Conservation (phyloP, 306 rosid genomes). For the Rubus idaeus region DNA sequence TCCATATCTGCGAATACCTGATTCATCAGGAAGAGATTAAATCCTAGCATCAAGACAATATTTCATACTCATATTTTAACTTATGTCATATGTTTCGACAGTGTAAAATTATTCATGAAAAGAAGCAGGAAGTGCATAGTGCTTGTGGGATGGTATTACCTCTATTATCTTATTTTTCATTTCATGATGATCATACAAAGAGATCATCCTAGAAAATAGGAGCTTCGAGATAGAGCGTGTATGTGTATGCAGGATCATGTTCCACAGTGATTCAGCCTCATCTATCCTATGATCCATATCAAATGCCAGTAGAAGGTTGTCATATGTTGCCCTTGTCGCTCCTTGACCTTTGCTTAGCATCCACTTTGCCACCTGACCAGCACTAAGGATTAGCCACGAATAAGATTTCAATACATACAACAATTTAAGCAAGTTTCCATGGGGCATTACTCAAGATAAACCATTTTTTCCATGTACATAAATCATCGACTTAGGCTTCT, state of each 20-base stretch:
- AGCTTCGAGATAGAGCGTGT: constrained; percentile 72
- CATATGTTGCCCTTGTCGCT: constrained; percentile 87
- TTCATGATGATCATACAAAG: constrained; percentile 76
- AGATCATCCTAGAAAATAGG: constrained; percentile 82
- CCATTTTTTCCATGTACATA: neutral
- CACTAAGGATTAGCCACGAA: constrained; percentile 20
- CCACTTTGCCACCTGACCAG: constrained; percentile 87
- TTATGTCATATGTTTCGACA: neutral
- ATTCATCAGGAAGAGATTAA: constrained; percentile 15
- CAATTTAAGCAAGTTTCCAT: neutral
- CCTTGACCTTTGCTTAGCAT: constrained; percentile 98
- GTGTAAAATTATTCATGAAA: neutral
- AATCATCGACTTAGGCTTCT: neutral
- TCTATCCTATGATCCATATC: constrained; percentile 79
- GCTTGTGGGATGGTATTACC: constrained; percentile 37
- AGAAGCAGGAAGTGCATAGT: constrained; percentile 1
- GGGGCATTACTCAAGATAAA: neutral
- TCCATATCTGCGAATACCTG: constrained; percentile 95
- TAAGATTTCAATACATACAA: neutral
- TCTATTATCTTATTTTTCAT: constrained; percentile 63
- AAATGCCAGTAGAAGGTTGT: constrained; percentile 85
- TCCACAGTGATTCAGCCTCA: constrained; percentile 96
- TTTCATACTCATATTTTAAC: constrained; percentile 9
- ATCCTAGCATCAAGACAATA: neutral
- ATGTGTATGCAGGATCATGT: constrained; percentile 77